Percentiles rank a stretch among this genome's conserved stretches.
These are phyloP conservation scores for Taphrina flavorubra DNA, from an alignment of 1,139 yeast genomes.

Conservation along the genomic window DNA sequence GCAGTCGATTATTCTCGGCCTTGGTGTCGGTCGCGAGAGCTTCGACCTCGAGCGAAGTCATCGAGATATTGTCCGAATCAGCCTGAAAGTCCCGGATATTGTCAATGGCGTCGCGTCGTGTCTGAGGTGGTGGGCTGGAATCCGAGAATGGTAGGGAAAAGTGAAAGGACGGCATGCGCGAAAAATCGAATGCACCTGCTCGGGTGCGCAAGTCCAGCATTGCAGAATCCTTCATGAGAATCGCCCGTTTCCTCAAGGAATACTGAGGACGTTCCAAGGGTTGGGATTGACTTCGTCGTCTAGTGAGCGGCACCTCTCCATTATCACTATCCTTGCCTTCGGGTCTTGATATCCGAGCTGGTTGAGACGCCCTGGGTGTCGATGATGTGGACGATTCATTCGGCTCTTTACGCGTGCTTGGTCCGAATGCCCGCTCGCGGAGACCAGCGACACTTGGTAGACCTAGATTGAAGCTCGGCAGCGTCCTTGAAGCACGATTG, in stretches of 20 bases:
- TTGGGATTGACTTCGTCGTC: conserved; percentile 13
- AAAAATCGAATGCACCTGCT: conserved; percentile 14
- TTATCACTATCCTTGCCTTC: neutral
- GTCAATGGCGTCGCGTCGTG: conserved; percentile 6
- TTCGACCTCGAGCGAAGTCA: conserved; percentile 36
- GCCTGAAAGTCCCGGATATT: conserved; percentile 2
- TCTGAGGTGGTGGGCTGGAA: conserved; percentile 10
- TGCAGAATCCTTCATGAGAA: conserved; percentile 21
- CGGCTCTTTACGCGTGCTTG: conserved; percentile 4
- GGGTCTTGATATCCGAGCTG: neutral
- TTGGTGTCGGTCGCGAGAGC: conserved; percentile 19
- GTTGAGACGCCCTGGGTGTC: neutral
- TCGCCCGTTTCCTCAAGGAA: conserved; percentile 18
- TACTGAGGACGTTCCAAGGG: conserved; percentile 11
- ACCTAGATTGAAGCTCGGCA: conserved; percentile 15
- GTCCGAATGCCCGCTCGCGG: conserved; percentile 12
- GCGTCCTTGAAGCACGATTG: conserved; percentile 11
- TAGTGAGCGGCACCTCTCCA: neutral
- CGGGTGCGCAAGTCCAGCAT: conserved; percentile 13
- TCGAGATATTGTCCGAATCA: conserved; percentile 22
- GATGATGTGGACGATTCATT: neutral
- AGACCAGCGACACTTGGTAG: conserved; percentile 8
- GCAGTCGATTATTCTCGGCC: conserved; percentile 37
- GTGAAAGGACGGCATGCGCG: conserved; percentile 34
- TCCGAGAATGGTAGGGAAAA: conserved; percentile 35